These are phyloP conservation scores for Zasmidium cellare DNA, from an alignment of 2,329 filamentous ascomycete genomes.

Conservation along the genomic window DNA sequence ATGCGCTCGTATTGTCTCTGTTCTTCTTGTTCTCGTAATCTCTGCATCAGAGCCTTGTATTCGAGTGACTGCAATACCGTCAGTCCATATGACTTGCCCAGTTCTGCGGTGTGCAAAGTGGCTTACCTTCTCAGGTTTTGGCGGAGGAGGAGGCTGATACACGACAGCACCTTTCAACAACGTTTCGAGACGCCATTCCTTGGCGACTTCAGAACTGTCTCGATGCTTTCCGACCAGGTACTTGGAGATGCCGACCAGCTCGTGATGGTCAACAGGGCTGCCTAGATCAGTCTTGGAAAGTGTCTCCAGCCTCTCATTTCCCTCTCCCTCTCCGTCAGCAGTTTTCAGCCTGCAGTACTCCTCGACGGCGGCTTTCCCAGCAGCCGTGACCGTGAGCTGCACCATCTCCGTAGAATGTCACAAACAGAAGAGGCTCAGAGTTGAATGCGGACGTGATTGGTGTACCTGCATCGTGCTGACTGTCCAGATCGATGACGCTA, in stretches of 20 bases:
- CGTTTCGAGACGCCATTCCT: constrained; percentile 59
- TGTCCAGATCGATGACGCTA: constrained; percentile 2
- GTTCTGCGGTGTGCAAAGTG: constrained; percentile 16
- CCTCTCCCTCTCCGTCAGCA: constrained; percentile 8
- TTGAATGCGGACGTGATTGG: neutral
- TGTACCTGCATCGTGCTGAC: constrained; percentile 3
- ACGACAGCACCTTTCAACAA: constrained; percentile 71
- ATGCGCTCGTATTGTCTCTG: constrained; percentile 79
- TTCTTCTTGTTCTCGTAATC: constrained; percentile 80
- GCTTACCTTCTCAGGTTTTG: constrained; percentile 73
- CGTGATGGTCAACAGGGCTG: constrained; percentile 69
- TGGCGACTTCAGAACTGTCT: constrained; percentile 5
- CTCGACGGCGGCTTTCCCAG: constrained; percentile 64
- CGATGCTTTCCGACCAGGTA: constrained; percentile 43
- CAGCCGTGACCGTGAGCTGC: constrained; percentile 71
- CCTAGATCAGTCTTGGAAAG: constrained; percentile 47
- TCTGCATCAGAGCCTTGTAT: constrained; percentile 85
- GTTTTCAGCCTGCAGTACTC: constrained; percentile 25
- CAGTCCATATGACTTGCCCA: constrained; percentile 8
- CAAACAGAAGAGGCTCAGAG: no score
- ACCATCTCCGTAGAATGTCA: no score
- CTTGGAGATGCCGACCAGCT: constrained; percentile 65
- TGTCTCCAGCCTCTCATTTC: constrained; percentile 14
- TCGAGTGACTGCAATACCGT: constrained; percentile 62
- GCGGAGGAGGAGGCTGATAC: constrained; percentile 76